These are phyloP conservation scores for Trametes cingulata DNA, from an alignment of 768 basidiomycete species.

Conservation along the genomic window DNA sequence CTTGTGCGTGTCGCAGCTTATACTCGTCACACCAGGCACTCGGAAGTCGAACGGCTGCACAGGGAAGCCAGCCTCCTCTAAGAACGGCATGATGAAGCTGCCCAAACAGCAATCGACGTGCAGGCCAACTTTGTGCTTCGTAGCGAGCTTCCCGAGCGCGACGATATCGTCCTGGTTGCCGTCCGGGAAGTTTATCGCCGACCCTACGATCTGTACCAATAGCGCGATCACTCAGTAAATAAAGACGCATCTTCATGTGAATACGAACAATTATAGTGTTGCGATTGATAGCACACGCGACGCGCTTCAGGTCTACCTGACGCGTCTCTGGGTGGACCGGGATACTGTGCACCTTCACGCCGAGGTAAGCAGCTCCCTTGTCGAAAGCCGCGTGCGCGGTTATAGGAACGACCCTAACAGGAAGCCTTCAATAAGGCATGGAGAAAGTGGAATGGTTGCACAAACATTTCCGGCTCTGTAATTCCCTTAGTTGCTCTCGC, in stretches of 20 bases:
- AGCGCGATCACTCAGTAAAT: too few species aligned
- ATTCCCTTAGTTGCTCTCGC: constrained; percentile 83
- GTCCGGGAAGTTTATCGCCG: constrained; percentile 83
- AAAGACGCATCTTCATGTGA: too few species aligned
- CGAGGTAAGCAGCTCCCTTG: constrained; percentile 87
- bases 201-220: constrained; percentile 78
- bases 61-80: constrained; percentile 75
- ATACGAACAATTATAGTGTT: constrained; percentile 82
- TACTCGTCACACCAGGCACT: constrained; percentile 87
- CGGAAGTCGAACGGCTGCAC: constrained; percentile 85
- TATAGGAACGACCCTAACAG: constrained; percentile 70
- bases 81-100: constrained; percentile 91
- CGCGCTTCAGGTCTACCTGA: constrained; percentile 71
- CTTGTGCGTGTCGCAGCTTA: constrained; percentile 97
- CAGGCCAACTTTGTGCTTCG: constrained; percentile 73
- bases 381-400: constrained; percentile 95
- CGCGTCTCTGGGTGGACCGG: constrained; percentile 79
- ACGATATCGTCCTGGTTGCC: constrained; percentile 87
- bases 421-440: constrained; percentile 7
- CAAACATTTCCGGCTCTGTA: constrained; percentile 89
- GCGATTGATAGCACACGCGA: constrained; percentile 84
- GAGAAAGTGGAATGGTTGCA: constrained; percentile 1
- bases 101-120: constrained; percentile 97
- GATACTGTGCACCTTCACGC: constrained; percentile 85
- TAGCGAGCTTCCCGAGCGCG: constrained; percentile 73